phyloP scores from a whole-genome alignment of 768 basidiomycete species.

The Calocybe cyanea region DNA sequence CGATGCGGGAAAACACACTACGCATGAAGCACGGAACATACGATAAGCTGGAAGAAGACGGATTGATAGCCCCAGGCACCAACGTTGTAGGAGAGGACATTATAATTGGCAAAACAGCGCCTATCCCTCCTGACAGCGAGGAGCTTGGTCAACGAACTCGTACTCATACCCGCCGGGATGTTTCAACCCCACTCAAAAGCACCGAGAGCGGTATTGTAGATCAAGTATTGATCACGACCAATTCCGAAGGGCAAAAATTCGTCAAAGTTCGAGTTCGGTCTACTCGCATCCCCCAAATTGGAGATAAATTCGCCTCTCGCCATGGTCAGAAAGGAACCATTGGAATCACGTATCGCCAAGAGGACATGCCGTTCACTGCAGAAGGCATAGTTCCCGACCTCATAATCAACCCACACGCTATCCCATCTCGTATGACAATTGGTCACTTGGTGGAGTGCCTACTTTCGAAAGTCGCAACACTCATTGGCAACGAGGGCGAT shows the following conservation, averaged over 20 bases:
- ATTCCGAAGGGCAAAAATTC: constrained; percentile 94
- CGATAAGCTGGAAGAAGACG: constrained; percentile 96
- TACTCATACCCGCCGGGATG: constrained; percentile 89
- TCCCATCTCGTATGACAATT: constrained; percentile 99
- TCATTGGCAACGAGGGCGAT: constrained; percentile 96
- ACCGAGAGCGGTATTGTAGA: constrained; percentile 98
- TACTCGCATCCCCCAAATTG: constrained; percentile 95
- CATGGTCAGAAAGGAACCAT: constrained; percentile 99
- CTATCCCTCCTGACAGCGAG: constrained; percentile 93
- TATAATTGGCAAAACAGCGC: constrained; percentile 98
- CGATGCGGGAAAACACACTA: constrained; percentile 86
- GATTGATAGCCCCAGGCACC: constrained; percentile 92
- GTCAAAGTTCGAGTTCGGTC: constrained; percentile 97
- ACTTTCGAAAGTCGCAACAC: constrained; percentile 91
- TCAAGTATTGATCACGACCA: constrained; percentile 95
- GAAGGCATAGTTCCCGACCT: constrained; percentile 97
- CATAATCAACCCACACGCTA: constrained; percentile 98
- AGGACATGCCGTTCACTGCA: constrained; percentile 99
- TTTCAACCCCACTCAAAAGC: constrained; percentile 95
- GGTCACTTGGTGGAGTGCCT: constrained; percentile 99
- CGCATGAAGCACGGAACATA: constrained; percentile 98
- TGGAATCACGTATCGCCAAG: constrained; percentile 98
- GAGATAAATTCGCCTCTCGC: constrained; percentile 99
- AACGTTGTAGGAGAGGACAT: constrained; percentile 97
- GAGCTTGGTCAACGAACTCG: constrained; percentile 96